phyloP scores from a whole-genome alignment of 371 early-diverging fungal species.

The Mucor piriformis region DNA sequence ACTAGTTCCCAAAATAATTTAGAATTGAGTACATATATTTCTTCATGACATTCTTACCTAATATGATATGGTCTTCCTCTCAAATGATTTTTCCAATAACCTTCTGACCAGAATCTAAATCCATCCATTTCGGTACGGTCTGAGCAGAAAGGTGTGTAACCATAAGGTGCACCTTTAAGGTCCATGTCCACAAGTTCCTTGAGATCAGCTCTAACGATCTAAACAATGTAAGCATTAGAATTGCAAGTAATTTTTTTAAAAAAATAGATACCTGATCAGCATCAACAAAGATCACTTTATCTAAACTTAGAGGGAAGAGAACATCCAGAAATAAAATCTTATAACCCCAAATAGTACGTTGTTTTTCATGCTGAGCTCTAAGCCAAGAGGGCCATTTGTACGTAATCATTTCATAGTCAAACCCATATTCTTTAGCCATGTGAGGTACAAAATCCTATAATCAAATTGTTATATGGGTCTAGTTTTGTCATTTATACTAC shows the following conservation, averaged over 20 bases:
- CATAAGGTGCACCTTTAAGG: conserved; percentile 90
- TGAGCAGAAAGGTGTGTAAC: conserved; percentile 95
- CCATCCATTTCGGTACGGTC: conserved; percentile 93
- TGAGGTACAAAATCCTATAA: conserved; percentile 83
- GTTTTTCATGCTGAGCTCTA: conserved; percentile 88
- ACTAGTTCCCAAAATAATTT: conserved; percentile 26
- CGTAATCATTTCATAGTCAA: conserved; percentile 92
- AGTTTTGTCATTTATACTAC: not conserved
- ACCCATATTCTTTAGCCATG: conserved; percentile 79
- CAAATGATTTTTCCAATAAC: conserved; percentile 92
- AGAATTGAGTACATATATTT: not conserved
- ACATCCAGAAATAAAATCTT: conserved; percentile 97
- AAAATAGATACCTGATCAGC: conserved; percentile 81
- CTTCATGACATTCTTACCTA: not conserved
- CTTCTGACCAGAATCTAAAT: conserved; percentile 95
- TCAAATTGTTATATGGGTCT: not conserved
- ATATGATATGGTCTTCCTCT: conserved; percentile 94
- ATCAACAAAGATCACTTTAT: conserved; percentile 96
- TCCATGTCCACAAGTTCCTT: conserved; percentile 91
- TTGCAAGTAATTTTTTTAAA: not conserved
- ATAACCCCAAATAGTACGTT: conserved; percentile 97
- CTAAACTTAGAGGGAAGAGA: conserved; percentile 90
- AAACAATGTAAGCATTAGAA: not conserved
- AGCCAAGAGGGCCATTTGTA: conserved; percentile 99
- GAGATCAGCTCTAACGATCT: conserved; percentile 92